Conservation (phyloP, 1,284 basidiomycete species). For the Puccinia coronata region DNA sequence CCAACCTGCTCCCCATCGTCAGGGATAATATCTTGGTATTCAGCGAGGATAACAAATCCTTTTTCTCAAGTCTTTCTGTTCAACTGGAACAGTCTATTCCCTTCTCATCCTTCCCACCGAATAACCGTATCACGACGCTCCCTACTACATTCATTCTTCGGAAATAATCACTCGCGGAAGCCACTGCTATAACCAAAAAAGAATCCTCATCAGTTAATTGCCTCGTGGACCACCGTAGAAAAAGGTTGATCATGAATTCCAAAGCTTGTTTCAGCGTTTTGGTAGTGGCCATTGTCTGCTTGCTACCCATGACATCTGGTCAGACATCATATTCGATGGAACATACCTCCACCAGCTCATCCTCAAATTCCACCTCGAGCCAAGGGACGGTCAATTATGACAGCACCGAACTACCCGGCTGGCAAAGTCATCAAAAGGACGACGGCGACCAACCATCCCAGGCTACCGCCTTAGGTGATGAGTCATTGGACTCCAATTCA, state of each 20-base stretch:
- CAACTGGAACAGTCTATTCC: background rate
- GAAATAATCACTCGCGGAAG: background rate
- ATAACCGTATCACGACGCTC: background rate
- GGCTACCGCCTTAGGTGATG: background rate
- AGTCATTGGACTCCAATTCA: background rate
- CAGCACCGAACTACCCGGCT: constrained; percentile 8
- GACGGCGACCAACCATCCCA: background rate
- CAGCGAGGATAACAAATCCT: background rate
- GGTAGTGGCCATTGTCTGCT: constrained; percentile 10
- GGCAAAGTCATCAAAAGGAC: background rate
- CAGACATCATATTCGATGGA: background rate
- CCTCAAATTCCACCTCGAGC: constrained; percentile 3
- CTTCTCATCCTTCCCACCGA: background rate
- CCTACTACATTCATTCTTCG: constrained; percentile 23
- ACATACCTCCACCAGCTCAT: constrained; percentile 14
- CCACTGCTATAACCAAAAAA: background rate
- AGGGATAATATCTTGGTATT: background rate
- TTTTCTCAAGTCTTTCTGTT: background rate
- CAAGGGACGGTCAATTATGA: background rate
- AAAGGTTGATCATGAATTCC: constrained; percentile 4
- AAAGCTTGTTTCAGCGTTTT: constrained; percentile 6
- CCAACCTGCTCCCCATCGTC: background rate
- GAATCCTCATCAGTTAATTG: background rate
- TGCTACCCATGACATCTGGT: background rate
- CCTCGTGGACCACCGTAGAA: background rate